Conservation (phyloP, 768 basidiomycete species). For the Lactifluus piperatus region DNA sequence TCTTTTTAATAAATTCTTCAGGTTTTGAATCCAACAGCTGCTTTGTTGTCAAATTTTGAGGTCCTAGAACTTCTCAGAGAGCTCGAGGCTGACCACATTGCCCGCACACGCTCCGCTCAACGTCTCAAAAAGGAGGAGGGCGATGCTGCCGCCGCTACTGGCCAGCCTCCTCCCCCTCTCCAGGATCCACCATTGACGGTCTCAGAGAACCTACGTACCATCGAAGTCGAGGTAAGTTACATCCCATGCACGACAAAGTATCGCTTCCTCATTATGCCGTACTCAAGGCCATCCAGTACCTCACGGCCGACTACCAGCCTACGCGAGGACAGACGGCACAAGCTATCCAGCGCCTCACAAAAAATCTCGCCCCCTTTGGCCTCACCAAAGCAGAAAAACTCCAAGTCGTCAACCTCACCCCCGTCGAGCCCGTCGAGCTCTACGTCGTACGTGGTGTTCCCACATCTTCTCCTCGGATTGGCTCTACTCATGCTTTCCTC, state of each 20-base stretch:
- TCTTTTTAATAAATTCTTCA: constrained; percentile 28
- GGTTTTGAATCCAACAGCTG: constrained; percentile 62
- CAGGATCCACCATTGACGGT: constrained; percentile 41
- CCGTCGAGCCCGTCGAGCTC: constrained; percentile 73
- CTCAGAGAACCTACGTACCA: constrained; percentile 73
- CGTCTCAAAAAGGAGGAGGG: constrained; percentile 77
- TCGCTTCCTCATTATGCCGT: neutral
- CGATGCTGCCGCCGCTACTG: constrained; percentile 26
- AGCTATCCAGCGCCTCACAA: constrained; percentile 57
- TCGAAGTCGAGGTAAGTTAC: constrained; percentile 67
- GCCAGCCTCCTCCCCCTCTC: constrained; percentile 25
- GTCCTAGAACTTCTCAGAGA: constrained; percentile 70
- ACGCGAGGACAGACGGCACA: constrained; percentile 54
- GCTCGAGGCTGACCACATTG: constrained; percentile 65
- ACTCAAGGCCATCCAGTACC: constrained; percentile 72
- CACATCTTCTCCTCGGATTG: neutral
- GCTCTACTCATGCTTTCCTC: neutral
- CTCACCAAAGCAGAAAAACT: constrained; percentile 90
- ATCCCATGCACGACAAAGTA: neutral
- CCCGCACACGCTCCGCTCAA: constrained; percentile 58
- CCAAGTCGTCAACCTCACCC: constrained; percentile 85
- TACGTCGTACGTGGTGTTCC: constrained; percentile 60
- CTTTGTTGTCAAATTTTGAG: constrained; percentile 86
- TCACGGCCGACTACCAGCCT: constrained; percentile 68
- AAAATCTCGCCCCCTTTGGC: constrained; percentile 53